Percentiles rank a stretch among this genome's conserved stretches.
Evolutionary conservation across 257 asterid species (phyloP).

Genomic region (Gentiana dahurica): DNA sequence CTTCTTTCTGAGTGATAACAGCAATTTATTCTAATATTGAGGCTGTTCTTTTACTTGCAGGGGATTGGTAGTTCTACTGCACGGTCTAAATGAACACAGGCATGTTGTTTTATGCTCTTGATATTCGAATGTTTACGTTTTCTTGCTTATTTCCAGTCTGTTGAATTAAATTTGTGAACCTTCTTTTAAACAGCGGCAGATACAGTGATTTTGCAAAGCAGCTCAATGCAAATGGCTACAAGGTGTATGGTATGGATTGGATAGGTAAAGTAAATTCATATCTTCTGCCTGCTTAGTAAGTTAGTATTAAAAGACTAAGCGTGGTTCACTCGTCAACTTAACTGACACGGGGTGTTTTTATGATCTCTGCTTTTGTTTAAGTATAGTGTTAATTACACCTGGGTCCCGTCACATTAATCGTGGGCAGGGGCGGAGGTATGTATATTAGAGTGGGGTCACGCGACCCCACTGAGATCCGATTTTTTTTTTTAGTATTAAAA

Average conservation of each 20-base stretch:
- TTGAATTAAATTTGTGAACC: background rate
- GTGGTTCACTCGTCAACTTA: too few relatives aligned
- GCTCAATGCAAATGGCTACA: conserved; percentile 74
- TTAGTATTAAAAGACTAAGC: too few relatives aligned
- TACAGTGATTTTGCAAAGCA: conserved; percentile 69
- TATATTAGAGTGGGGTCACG: too few relatives aligned
- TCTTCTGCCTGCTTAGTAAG: too few relatives aligned
- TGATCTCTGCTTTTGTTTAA: too few relatives aligned
- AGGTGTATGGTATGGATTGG: conserved; percentile 96
- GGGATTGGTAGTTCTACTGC: conserved; percentile 73
- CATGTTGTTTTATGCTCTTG: conserved; percentile 11
- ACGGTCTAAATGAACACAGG: conserved; percentile 92
- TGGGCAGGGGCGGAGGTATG: too few relatives aligned
- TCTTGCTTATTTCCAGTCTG: conserved; percentile 1
- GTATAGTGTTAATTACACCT: too few relatives aligned
- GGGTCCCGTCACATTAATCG: too few relatives aligned
- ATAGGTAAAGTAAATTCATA: conserved; percentile 37
- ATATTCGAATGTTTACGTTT: background rate
- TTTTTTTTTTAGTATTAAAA: background rate
- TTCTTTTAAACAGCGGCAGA: conserved; percentile 48
- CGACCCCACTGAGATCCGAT: background rate
- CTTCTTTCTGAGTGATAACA: background rate
- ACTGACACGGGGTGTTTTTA: too few relatives aligned
- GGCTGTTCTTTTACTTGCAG: conserved; percentile 18
- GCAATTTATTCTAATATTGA: background rate